Evolutionary conservation across 176 grass and related monocot species (phyloP).

Genomic region (Triticum monococcum): DNA sequence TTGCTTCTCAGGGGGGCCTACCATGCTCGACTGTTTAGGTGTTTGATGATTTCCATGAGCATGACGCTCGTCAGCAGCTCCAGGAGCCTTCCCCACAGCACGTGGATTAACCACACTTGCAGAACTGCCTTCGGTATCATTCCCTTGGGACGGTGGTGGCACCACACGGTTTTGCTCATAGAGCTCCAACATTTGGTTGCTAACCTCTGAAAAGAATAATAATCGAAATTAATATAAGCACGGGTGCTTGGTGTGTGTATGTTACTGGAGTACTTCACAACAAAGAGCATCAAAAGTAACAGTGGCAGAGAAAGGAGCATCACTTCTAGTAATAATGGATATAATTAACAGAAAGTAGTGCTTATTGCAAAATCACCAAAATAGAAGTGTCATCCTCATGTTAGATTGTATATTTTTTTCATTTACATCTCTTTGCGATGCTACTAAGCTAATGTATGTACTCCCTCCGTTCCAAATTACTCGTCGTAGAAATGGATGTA

Average conservation of each 20-base stretch:
- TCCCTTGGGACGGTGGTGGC: constrained; percentile 49
- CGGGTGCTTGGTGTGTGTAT: background rate
- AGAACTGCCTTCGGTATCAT: constrained; percentile 68
- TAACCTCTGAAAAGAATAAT: constrained; percentile 67
- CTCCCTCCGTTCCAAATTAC: no score
- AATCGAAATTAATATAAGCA: constrained; percentile 3
- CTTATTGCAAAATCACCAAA: background rate
- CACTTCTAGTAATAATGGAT: background rate
- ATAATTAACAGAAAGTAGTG: background rate
- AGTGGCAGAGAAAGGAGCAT: background rate
- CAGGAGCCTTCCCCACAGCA: constrained; percentile 36
- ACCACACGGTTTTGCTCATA: constrained; percentile 26
- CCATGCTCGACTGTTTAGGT: constrained; percentile 21
- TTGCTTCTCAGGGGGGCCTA: constrained; percentile 44
- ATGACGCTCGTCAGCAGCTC: constrained; percentile 35
- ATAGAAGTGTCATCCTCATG: background rate
- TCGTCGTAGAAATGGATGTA: no score
- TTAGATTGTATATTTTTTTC: background rate
- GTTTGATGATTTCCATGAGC: constrained; percentile 36
- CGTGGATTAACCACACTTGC: constrained; percentile 49
- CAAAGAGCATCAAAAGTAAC: constrained; percentile 6
- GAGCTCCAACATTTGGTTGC: constrained; percentile 95
- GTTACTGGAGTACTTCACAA: background rate
- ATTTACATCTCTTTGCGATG: background rate
- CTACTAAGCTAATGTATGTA: background rate